phyloP scores from a whole-genome alignment of 768 basidiomycete genomes.

The Serendipita vermifera region DNA sequence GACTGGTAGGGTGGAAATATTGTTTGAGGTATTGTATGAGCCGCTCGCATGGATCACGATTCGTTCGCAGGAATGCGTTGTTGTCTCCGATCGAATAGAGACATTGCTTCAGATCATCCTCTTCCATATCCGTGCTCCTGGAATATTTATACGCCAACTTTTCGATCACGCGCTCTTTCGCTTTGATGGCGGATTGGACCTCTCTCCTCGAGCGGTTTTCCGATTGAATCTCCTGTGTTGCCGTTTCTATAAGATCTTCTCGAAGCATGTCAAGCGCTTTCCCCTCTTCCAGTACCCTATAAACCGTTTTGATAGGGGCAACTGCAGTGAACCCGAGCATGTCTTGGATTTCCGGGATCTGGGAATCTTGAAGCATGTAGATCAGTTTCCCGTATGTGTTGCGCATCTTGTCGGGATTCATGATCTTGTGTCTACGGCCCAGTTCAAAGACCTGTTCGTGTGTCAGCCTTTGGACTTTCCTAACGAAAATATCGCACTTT shows the following conservation, averaged over 20 bases:
- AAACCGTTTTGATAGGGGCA: conserved; percentile 61
- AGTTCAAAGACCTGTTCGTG: conserved; percentile 2
- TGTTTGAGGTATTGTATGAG: conserved; percentile 68
- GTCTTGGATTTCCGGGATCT: conserved; percentile 68
- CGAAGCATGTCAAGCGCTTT: conserved; percentile 56
- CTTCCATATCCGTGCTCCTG: conserved; percentile 33
- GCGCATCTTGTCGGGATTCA: conserved; percentile 88
- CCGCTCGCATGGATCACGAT: conserved; percentile 77
- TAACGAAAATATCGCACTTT: conserved; percentile 62
- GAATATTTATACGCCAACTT: conserved; percentile 51
- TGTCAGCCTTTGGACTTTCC: not conserved
- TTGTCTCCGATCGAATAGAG: conserved; percentile 84
- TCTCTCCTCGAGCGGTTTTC: conserved; percentile 59
- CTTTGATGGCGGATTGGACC: conserved; percentile 73
- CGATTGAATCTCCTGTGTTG: conserved; percentile 72
- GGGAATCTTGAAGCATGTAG: conserved; percentile 78
- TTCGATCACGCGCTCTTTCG: conserved; percentile 77
- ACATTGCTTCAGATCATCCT: conserved; percentile 62
- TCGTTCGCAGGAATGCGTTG: conserved; percentile 73
- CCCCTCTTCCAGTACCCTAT: conserved; percentile 49
- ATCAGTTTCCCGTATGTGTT: conserved; percentile 79
- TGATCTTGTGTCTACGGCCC: conserved; percentile 65
- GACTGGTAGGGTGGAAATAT: conserved; percentile 62
- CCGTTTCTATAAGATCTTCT: conserved; percentile 59
- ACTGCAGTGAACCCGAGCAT: conserved; percentile 71